A percentile compares a stretch with the other conserved stretches of the same genome.
Evolutionary conservation across 306 rosid genomes (phyloP).

Genomic region (Hippophae tibetana): DNA sequence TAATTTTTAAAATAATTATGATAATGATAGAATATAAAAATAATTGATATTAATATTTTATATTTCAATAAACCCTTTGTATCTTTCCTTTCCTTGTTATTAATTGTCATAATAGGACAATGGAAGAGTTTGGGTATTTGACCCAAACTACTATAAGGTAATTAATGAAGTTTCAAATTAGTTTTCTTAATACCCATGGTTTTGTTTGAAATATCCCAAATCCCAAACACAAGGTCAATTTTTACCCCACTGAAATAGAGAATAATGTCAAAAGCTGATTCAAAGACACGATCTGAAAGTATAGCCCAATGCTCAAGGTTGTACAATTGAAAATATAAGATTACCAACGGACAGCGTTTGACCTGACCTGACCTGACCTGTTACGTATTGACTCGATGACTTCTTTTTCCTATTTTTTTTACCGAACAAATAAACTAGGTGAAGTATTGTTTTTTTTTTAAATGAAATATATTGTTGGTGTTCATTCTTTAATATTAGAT

Average conservation of each 20-base stretch:
- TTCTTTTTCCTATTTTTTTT: neutral
- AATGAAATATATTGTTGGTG: too few species aligned
- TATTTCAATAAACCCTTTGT: too few species aligned
- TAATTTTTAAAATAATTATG: too few species aligned
- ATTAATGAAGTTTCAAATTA: slow-evolving; percentile 2
- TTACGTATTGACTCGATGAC: slow-evolving; percentile 28
- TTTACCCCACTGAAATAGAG: neutral
- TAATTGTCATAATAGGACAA: neutral
- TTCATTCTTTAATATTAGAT: too few species aligned
- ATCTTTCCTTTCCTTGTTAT: neutral
- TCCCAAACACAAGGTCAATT: slow-evolving; percentile 33
- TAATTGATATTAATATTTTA: too few species aligned
- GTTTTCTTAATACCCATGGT: slow-evolving; percentile 14
- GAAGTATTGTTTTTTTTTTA: too few species aligned
- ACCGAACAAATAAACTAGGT: too few species aligned
- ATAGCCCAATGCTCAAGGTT: slow-evolving; percentile 17
- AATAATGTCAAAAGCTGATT: slow-evolving; percentile 16
- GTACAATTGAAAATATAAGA: neutral
- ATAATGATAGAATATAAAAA: too few species aligned
- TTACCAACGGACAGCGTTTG: slow-evolving; percentile 9
- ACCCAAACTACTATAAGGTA: slow-evolving; percentile 6
- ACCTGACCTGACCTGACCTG: slow-evolving; percentile 15
- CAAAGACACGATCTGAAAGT: slow-evolving; percentile 7
- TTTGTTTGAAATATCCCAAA: slow-evolving; percentile 13
- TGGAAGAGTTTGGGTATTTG: neutral